phyloP scores from a whole-genome alignment of 306 rosid genomes.

The Gastrolobium bilobum region DNA sequence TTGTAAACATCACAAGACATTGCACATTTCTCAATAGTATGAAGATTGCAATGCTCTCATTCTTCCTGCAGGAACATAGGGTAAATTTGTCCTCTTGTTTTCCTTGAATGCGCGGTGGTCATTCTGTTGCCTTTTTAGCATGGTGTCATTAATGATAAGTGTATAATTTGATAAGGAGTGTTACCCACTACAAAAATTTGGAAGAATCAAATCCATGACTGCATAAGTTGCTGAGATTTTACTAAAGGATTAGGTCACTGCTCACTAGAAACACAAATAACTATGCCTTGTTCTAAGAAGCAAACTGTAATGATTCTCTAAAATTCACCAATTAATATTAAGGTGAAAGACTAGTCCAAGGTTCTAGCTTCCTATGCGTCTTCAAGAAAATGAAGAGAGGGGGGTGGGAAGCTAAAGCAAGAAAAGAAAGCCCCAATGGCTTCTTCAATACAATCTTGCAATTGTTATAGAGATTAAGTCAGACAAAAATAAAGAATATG shows the following conservation, averaged over 20 bases:
- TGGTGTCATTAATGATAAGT: conserved; percentile 3
- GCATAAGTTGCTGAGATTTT: conserved; percentile 9
- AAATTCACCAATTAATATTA: conserved; percentile 10
- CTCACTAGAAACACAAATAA: conserved; percentile 8
- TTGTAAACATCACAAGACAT: not conserved
- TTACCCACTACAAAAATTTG: not conserved
- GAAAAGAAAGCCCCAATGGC: not conserved
- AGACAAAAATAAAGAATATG: conserved; percentile 31
- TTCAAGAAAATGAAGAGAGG: not conserved
- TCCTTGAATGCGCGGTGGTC: not conserved
- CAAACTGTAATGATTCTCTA: conserved; percentile 7
- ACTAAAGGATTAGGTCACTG: conserved; percentile 10
- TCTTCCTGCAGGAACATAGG: conserved; percentile 30
- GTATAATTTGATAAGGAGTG: not conserved
- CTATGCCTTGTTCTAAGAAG: conserved; percentile 9
- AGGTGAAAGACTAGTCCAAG: conserved; percentile 28
- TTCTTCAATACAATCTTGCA: conserved; percentile 21
- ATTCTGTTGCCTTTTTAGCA: not conserved
- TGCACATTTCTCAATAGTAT: not conserved
- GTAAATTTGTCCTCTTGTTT: conserved; percentile 10
- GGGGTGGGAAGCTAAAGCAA: not conserved
- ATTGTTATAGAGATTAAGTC: conserved; percentile 9
- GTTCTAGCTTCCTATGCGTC: conserved; percentile 4
- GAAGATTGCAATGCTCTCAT: conserved; percentile 25
- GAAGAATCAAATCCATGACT: conserved; percentile 17